Conservation (phyloP, 352 stramenopile species). For the Blastocystis sp. region DNA sequence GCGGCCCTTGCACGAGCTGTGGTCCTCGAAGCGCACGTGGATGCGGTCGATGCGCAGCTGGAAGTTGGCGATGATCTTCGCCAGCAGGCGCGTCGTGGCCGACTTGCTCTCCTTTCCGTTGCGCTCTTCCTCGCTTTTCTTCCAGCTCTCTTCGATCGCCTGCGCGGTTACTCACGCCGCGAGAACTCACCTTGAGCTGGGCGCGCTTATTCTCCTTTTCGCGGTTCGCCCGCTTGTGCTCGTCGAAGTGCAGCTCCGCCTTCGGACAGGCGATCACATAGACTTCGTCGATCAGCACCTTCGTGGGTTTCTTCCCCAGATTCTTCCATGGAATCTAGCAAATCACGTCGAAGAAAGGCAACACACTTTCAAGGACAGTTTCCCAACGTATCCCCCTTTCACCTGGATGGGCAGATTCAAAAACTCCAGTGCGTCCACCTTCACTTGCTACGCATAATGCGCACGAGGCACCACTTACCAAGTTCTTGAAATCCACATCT, state of each 20-base stretch:
- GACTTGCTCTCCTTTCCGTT: constrained; percentile 50
- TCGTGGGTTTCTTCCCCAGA: constrained; percentile 47
- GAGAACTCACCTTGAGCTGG: constrained; percentile 24
- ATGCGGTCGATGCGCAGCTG: constrained; percentile 58
- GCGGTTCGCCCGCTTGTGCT: constrained; percentile 12
- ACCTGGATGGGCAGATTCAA: constrained; percentile 69
- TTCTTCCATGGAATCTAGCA: constrained; percentile 67
- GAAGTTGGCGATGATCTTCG: constrained; percentile 68
- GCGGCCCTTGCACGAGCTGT: constrained; percentile 27
- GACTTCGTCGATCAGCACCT: constrained; percentile 48
- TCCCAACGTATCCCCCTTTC: constrained; percentile 65
- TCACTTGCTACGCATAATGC: constrained; percentile 37
- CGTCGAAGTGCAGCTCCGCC: constrained; percentile 54
- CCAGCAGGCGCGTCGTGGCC: constrained; percentile 10
- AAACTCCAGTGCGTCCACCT: constrained; percentile 62
- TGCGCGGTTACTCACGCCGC: not conserved
- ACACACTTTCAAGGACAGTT: constrained; percentile 52
- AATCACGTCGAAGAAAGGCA: not conserved
- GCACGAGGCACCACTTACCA: not conserved
- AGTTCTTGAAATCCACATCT: constrained; percentile 68
- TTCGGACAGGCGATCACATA: constrained; percentile 69
- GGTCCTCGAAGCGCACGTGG: constrained; percentile 65
- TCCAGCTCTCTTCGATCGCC: constrained; percentile 65
- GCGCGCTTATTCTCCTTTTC: constrained; percentile 37
- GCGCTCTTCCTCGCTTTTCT: constrained; percentile 28